phyloP scores from a whole-genome alignment of 495 filamentous ascomycete genomes.

The Parathielavia appendiculata region DNA sequence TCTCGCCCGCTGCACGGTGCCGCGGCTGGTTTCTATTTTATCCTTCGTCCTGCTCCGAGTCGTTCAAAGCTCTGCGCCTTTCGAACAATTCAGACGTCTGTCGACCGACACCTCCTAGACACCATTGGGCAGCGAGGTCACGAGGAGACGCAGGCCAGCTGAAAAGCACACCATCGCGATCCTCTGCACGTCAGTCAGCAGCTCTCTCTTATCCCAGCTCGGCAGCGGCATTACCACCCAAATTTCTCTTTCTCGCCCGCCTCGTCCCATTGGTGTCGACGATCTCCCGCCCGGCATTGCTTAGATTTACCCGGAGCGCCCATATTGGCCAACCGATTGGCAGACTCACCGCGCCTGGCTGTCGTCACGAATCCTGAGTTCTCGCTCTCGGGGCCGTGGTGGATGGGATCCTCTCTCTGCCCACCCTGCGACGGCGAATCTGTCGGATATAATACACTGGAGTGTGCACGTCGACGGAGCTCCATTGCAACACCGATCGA shows the following conservation, averaged over 20 bases:
- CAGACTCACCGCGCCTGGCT: neutral
- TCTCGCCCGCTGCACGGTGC: slow-evolving; percentile 18
- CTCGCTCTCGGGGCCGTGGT: neutral
- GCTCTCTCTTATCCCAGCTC: slow-evolving; percentile 9
- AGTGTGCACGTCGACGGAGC: neutral
- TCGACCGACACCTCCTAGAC: neutral
- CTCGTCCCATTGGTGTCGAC: slow-evolving; percentile 30
- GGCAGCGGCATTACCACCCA: slow-evolving; percentile 32
- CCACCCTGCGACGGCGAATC: neutral
- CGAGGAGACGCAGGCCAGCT: neutral
- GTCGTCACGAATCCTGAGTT: neutral
- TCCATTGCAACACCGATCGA: slow-evolving; percentile 1
- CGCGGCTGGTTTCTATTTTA: slow-evolving; percentile 19
- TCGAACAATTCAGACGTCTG: neutral
- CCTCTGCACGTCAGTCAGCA: slow-evolving; percentile 2
- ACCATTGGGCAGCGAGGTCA: neutral
- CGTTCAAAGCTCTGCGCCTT: neutral
- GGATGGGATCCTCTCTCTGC: slow-evolving; percentile 3
- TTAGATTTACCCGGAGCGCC: slow-evolving; percentile 35
- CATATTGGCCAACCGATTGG: slow-evolving; percentile 28
- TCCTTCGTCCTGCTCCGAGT: slow-evolving; percentile 6
- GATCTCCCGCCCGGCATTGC: slow-evolving; percentile 22
- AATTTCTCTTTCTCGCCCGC: slow-evolving; percentile 21
- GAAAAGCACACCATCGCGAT: neutral
- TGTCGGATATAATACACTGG: slow-evolving; percentile 6